These are phyloP conservation scores for Meripilus lineatus DNA, from an alignment of 1,284 basidiomycete genomes.

Conservation along the genomic window DNA sequence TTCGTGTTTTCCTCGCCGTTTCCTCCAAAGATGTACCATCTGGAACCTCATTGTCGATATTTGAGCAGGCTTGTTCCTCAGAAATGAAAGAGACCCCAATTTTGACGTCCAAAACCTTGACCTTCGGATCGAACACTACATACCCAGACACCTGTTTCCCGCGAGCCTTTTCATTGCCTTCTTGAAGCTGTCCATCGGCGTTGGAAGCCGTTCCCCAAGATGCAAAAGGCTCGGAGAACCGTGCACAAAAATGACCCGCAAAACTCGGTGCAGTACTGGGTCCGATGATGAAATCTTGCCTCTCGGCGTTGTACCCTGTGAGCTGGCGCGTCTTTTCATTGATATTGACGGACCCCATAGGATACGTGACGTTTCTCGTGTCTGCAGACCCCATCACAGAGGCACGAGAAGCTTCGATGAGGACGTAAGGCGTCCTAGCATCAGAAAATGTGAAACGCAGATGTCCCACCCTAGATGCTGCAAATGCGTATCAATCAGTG, in stretches of 20 bases:
- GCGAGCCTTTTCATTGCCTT: slow-evolving; percentile 23
- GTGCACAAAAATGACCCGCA: slow-evolving; percentile 75
- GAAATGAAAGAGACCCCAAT: slow-evolving; percentile 80
- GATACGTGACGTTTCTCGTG: slow-evolving; percentile 56
- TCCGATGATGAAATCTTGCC: slow-evolving; percentile 70
- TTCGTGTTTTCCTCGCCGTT: slow-evolving; percentile 55
- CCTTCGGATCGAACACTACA: slow-evolving; percentile 41
- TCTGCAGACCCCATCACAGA: slow-evolving; percentile 56
- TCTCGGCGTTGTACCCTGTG: slow-evolving; percentile 66
- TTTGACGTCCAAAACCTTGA: slow-evolving; percentile 49
- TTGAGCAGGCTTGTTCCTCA: slow-evolving; percentile 64
- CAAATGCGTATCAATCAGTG: slow-evolving; percentile 7
- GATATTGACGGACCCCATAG: slow-evolving; percentile 53
- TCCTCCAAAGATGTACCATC: slow-evolving; percentile 56
- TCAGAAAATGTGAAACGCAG: slow-evolving; percentile 66
- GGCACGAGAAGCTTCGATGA: slow-evolving; percentile 68
- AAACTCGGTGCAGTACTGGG: slow-evolving; percentile 49
- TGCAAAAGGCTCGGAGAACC: slow-evolving; percentile 52
- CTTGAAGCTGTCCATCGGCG: slow-evolving; percentile 32
- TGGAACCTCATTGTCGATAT: slow-evolving; percentile 59
- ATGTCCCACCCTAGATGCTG: slow-evolving; percentile 77
- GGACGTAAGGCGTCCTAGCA: slow-evolving; percentile 47
- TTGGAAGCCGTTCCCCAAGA: slow-evolving; percentile 40
- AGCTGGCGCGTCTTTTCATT: slow-evolving; percentile 48
- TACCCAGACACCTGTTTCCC: slow-evolving; percentile 54